Percentiles rank a stretch among this genome's conserved stretches.
Conservation (phyloP, 2,329 filamentous ascomycete genomes). For the Arachnomyces sp. region DNA sequence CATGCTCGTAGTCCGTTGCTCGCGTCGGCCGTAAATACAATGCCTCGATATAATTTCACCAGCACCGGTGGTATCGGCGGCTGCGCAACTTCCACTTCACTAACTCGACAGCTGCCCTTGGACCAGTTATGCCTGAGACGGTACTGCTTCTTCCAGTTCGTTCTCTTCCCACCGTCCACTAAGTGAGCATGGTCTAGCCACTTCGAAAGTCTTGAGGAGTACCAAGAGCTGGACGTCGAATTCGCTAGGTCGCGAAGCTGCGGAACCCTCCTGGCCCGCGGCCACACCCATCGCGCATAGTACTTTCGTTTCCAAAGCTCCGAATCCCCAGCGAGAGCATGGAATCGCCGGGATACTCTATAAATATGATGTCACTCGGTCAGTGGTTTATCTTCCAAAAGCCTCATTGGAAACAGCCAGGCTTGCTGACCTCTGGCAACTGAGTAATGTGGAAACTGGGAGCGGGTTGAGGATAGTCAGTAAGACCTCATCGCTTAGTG, state of each 20-base stretch:
- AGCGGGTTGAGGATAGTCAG: slow-evolving; percentile 74
- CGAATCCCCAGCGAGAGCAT: slow-evolving; percentile 64
- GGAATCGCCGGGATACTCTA: slow-evolving; percentile 60
- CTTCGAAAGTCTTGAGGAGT: slow-evolving; percentile 49
- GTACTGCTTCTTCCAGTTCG: slow-evolving; percentile 84
- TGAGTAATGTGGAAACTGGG: slow-evolving; percentile 59
- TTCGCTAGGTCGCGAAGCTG: slow-evolving; percentile 46
- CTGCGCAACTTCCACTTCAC: slow-evolving; percentile 60
- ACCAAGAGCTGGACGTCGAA: slow-evolving; percentile 34
- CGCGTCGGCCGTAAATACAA: slow-evolving; percentile 68
- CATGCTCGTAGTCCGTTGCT: slow-evolving; percentile 66
- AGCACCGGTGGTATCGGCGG: slow-evolving; percentile 53
- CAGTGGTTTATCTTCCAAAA: background rate
- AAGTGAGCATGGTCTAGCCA: slow-evolving; percentile 55
- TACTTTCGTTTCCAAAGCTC: slow-evolving; percentile 89
- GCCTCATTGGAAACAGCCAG: background rate
- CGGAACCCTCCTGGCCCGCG: slow-evolving; percentile 66
- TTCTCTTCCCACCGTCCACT: slow-evolving; percentile 42
- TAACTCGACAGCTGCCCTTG: slow-evolving; percentile 67
- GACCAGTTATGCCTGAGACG: slow-evolving; percentile 88
- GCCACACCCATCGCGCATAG: slow-evolving; percentile 77
- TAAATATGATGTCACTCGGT: slow-evolving; percentile 6
- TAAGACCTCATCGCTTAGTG: slow-evolving; percentile 77
- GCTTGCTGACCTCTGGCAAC: slow-evolving; percentile 49
- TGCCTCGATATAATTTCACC: slow-evolving; percentile 66